Evolutionary conservation across 805 yeast genomes (phyloP), one percentile per base, ranked within the genome.

Genomic region (Cyberlindnera subsufficiens): DNA sequence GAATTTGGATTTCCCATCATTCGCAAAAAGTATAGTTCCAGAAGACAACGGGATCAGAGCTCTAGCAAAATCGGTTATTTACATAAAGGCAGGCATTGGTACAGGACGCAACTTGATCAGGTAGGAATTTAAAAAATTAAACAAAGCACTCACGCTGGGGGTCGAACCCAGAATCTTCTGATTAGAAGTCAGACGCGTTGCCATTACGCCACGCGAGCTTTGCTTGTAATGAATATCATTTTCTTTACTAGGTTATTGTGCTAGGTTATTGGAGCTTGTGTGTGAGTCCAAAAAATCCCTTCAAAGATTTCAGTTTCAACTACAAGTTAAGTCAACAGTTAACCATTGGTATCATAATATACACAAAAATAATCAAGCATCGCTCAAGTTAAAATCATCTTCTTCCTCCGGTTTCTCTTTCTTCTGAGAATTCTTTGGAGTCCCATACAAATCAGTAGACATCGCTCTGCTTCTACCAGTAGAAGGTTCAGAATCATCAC

Each of bases 111-210:
- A n/a, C n/a, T n/a, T n/a, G n/a, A n/a, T n/a, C n/a, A n/a, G 13
- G 19, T 13, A 9, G 27, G 8, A 8, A 2, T n/a, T 3, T 5
- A 31, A 37, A 44, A 46, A 42, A 37, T 40, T 46, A 39, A 59
- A 44, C 48, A 50, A 58, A 60, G 64, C 72, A 67, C 74, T 69
- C 73, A 68, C 67, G 69, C 71, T 65, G 74, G 74, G 74, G 74
- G 74, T 69, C 74, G 74, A 69, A 69, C 74, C 74, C 74, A 66
- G 71, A 69, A 69, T 69, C 74, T 69, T 68, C 73, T 69, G 74
- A 69, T 69, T 69, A 46, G 74, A 69, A 69, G 74, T 69, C 74
- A 69, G 73, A 69, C 74, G 74, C 74, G 74, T 69, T 69, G 74
- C 74, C 74, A 69, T 69, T 69, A 69, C 74, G 74, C 74, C 74